Conservation (phyloP, 345 rosid species). For the Eucalyptus guilfoylei region DNA sequence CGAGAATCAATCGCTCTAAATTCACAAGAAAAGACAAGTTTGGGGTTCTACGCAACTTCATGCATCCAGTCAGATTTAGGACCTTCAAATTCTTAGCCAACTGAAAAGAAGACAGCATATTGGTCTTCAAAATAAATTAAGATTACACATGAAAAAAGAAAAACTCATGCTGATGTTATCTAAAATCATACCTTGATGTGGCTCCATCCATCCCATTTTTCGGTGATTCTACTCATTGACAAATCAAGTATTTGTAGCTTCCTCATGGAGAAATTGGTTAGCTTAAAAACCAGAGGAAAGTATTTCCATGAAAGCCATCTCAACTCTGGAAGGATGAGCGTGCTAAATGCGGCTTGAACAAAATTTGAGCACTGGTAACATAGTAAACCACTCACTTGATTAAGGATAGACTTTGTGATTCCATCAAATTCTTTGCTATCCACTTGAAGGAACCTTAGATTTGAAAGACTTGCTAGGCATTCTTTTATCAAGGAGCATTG, state of each 20-base stretch:
- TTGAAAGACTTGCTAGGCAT: background rate
- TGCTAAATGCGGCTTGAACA: background rate
- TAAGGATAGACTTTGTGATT: background rate
- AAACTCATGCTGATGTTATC: background rate
- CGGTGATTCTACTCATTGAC: background rate
- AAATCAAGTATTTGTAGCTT: background rate
- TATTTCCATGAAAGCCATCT: background rate
- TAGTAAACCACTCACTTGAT: background rate
- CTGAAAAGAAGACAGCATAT: background rate
- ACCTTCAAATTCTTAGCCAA: background rate
- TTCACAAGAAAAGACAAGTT: background rate
- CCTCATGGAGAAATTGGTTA: background rate
- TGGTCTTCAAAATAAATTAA: background rate
- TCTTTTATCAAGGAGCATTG: background rate
- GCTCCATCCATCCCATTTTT: background rate
- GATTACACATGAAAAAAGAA: background rate
- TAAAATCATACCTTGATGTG: background rate
- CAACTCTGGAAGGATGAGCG: fast-evolving
- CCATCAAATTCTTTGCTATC: background rate
- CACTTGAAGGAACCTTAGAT: background rate
- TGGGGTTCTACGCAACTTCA: background rate
- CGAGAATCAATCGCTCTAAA: background rate
- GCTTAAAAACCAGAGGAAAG: background rate
- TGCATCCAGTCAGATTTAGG: background rate
- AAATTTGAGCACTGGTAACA: background rate